These are phyloP conservation scores for Paspalum notatum DNA, from an alignment of 176 grass and related monocot genomes.

Conservation along the genomic window DNA sequence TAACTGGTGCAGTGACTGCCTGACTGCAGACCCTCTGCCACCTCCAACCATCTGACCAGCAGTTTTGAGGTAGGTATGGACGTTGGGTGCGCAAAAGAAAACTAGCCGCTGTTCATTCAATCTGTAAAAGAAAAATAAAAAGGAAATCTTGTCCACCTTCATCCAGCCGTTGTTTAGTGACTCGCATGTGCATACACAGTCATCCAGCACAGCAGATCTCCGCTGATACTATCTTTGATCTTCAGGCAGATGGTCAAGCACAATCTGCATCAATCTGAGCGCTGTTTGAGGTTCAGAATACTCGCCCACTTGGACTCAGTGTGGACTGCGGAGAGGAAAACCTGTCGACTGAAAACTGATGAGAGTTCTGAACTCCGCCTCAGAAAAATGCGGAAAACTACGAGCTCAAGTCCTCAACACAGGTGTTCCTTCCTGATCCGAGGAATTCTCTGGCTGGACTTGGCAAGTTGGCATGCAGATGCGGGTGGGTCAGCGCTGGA, in stretches of 20 bases:
- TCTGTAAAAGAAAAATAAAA: neutral
- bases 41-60: constrained; percentile 29
- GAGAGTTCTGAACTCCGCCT: neutral
- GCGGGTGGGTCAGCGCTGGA: neutral
- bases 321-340: neutral
- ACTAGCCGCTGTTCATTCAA: neutral
- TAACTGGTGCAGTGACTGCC: neutral
- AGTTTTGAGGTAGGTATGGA: constrained; percentile 38
- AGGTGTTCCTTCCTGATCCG: neutral
- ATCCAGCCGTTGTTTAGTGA: no score
- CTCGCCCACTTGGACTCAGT: neutral
- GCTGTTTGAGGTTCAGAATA: constrained; percentile 9
- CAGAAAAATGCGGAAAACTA: constrained; percentile 3
- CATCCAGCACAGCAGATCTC: constrained; percentile 7
- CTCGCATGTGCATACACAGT: constrained; percentile 27
- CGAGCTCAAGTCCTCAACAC: neutral
- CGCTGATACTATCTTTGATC: constrained; percentile 13
- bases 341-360: neutral
- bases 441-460: neutral
- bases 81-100: constrained; percentile 12
- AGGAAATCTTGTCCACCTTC: neutral
- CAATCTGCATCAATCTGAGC: constrained; percentile 25
- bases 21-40: constrained; percentile 1
- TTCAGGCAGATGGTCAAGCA: constrained; percentile 37
- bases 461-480: neutral